Base-by-base conservation (phyloP, 352 stramenopile species). In the Phytophthora palmivora region DNA sequence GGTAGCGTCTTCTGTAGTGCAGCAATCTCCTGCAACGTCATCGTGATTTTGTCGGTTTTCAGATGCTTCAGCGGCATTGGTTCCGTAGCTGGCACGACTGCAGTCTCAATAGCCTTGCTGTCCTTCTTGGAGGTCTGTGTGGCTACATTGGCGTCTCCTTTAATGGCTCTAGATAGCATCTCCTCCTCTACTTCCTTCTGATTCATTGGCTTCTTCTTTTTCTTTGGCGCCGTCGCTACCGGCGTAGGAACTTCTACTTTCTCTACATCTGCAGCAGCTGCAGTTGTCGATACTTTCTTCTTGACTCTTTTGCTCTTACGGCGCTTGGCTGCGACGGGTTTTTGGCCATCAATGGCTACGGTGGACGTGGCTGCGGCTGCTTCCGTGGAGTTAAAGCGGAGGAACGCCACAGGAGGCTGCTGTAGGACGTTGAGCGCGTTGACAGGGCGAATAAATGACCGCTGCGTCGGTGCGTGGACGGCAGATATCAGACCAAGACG, bases 1-100 rank as follows among this genome's bases (percentile, higher is more conserved):
- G 84, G 84, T 18, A 93, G 51, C 28, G 84, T 89, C 62, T 91
- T 91, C 52, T 93, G 84, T 46, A 93, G 56, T 39, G 79, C 58
- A 48, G 79, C 70, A 57, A 93, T 93, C 58, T 93, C 78, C 51
- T 91, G 63, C 47, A 93, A 60, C 30, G 82, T 93, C 56, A 78
- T 72, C 19, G 78, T 90, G 60, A 93, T 91, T 56, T 88, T 89
- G 28, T 89, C 76, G 1, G 72, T 78, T 43, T 74, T 67, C 1
- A 72, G 26, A 22, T 85, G 63, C 36, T 84, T 72, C 30, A 86
- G 26, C 44, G 74, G 16, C 26, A 58, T 54, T 9, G 63, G 50
- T 15, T 73, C 60, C 32, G 69, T 72, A 11, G 16, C 24, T n/a
- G 30, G 10, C 24, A 75, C 52, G 1, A 70, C 60, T 34, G 57